Conservation (phyloP, 805 yeast genomes). For the Cyberlindnera meyerae region DNA sequence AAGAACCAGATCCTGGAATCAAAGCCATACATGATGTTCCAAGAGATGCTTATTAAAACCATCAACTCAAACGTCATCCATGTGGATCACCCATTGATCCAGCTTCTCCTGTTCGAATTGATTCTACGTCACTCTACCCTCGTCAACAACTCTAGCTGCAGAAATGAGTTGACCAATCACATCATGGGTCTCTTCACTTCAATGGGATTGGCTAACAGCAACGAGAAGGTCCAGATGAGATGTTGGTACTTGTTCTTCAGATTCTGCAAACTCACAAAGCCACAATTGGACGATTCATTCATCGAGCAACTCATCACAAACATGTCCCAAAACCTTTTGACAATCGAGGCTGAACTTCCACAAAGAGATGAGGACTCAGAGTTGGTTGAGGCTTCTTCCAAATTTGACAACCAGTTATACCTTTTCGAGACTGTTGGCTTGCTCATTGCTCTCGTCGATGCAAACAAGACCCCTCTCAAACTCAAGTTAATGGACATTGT, state of each 20-base stretch:
- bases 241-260: slow-evolving; percentile 89
- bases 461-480: slow-evolving; percentile 39
- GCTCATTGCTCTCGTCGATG: slow-evolving; percentile 49
- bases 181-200: slow-evolving; percentile 76
- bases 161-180: slow-evolving; percentile 49
- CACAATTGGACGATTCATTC: slow-evolving; percentile 45
- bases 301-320: slow-evolving; percentile 55
- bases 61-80: slow-evolving; percentile 43
- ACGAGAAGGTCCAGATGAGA: slow-evolving; percentile 71
- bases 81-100: slow-evolving; percentile 76
- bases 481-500: slow-evolving; percentile 53
- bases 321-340: slow-evolving; percentile 55
- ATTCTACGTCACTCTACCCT: slow-evolving; percentile 73
- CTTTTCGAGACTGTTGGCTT: slow-evolving; percentile 85
- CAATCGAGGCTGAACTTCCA: slow-evolving; percentile 50
- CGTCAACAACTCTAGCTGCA: slow-evolving; percentile 42
- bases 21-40: slow-evolving; percentile 58
- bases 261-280: slow-evolving; percentile 73
- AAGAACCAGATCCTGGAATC: slow-evolving; percentile 61
- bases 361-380: slow-evolving; percentile 53
- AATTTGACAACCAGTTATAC: slow-evolving; percentile 74
- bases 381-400: slow-evolving; percentile 41
- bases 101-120: slow-evolving; percentile 76
- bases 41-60: slow-evolving; percentile 50
- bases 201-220: slow-evolving; percentile 73